Percentiles rank a stretch among this genome's conserved stretches.
phyloP scores from a whole-genome alignment of 2,329 filamentous ascomycete species.

The Apiospora rasikravindrae region DNA sequence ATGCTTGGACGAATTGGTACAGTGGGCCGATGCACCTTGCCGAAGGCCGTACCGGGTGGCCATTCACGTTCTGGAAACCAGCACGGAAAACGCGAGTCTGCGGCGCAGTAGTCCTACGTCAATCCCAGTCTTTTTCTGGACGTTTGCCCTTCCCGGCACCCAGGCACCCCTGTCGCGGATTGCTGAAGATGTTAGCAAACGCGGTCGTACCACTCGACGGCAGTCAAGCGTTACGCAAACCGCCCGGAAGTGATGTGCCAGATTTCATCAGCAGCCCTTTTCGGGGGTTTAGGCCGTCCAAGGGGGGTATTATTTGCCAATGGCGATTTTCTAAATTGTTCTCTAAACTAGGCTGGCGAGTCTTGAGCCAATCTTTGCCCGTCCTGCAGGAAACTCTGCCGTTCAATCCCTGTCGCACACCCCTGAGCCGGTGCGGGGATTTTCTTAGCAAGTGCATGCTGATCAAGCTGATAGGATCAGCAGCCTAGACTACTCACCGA shows the following conservation, averaged over 20 bases:
- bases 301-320: not conserved
- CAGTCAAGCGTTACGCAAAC: conserved; percentile 7
- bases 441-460: not conserved
- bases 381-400: not conserved
- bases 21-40: not conserved
- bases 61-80: not conserved
- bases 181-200: not conserved
- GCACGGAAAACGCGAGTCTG: not conserved
- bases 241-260: not conserved
- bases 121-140: not conserved
- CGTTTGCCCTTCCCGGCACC: not conserved
- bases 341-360: not conserved
- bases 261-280: not conserved
- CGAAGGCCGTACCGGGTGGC: not conserved
- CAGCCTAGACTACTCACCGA: conserved; percentile 6
- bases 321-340: conserved; percentile 6
- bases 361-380: not conserved
- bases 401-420: not conserved
- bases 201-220: not conserved
- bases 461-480: not conserved
- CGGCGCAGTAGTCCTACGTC: not conserved
- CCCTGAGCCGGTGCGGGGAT: conserved; percentile 7
- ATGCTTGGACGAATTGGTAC: not conserved
- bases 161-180: not conserved
- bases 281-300: not conserved